Conservation (phyloP, 176 grass and related monocot genomes). For the Calamus simplicifolius region DNA sequence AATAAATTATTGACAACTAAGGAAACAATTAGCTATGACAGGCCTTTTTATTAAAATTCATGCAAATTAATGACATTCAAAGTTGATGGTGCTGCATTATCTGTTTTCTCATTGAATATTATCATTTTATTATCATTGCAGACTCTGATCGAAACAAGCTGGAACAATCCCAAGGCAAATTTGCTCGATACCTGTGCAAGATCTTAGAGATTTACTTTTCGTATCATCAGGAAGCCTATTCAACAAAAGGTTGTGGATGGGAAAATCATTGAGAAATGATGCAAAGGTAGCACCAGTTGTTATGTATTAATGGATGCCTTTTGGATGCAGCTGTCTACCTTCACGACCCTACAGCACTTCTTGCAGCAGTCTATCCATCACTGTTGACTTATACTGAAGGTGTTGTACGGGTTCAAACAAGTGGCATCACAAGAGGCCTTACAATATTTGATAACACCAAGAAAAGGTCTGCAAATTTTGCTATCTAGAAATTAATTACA, state of each 20-base stretch:
- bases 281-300: too few relatives aligned
- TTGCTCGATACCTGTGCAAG: slow-evolving; percentile 74
- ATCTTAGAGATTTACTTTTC: slow-evolving; percentile 74
- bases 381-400: slow-evolving; percentile 89
- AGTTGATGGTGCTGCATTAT: background rate
- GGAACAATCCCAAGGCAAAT: slow-evolving; percentile 51
- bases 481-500: background rate
- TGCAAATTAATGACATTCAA: too few relatives aligned
- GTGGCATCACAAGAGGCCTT: slow-evolving; percentile 68
- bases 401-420: slow-evolving; percentile 69
- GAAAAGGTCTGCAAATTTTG: slow-evolving; percentile 39
- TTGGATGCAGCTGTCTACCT: slow-evolving; percentile 74
- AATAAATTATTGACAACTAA: too few relatives aligned
- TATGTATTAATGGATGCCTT: slow-evolving; percentile 4
- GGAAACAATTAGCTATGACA: too few relatives aligned
- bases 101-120: background rate
- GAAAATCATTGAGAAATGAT: background rate
- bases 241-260: slow-evolving; percentile 45
- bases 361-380: slow-evolving; percentile 77
- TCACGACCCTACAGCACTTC: slow-evolving; percentile 70
- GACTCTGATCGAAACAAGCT: slow-evolving; percentile 62
- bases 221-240: slow-evolving; percentile 68
- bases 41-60: too few relatives aligned
- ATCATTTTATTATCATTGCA: slow-evolving; percentile 22
- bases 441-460: slow-evolving; percentile 83